These are phyloP conservation scores for Dillenia suffruticosa DNA, from an alignment of 164 flowering plant genomes.

Conservation along the genomic window DNA sequence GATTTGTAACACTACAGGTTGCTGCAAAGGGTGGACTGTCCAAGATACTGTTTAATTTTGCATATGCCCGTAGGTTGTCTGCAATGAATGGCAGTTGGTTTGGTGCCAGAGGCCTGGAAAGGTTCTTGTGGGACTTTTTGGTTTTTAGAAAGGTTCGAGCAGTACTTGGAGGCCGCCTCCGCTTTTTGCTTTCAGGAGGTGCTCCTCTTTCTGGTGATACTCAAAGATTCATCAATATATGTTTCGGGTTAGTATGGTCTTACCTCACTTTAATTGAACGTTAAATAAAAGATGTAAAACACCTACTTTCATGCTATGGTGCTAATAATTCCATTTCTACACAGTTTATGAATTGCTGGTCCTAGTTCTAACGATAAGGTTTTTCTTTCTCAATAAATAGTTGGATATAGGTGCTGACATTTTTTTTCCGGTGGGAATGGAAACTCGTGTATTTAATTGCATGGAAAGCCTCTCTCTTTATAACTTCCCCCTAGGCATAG, in stretches of 20 bases:
- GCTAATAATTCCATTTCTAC: too few relatives aligned
- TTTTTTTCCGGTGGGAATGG: too few relatives aligned
- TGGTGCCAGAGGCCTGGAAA: constrained; percentile 98
- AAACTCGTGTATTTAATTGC: too few relatives aligned
- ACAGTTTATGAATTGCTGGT: too few relatives aligned
- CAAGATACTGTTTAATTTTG: constrained; percentile 69
- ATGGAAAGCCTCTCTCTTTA: too few relatives aligned
- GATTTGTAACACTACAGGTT: constrained; percentile 41
- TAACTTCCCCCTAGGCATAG: too few relatives aligned
- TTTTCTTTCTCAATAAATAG: too few relatives aligned
- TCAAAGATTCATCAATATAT: constrained; percentile 93
- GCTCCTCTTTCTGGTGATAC: constrained; percentile 98
- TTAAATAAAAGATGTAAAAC: too few relatives aligned
- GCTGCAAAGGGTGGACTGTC: constrained; percentile 85
- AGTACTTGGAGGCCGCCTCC: constrained; percentile 81
- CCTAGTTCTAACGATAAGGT: too few relatives aligned
- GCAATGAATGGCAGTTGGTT: constrained; percentile 95
- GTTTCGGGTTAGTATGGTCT: constrained; percentile 71
- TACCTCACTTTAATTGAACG: not conserved
- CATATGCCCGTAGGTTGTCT: constrained; percentile 75
- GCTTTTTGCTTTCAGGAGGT: constrained; percentile 92
- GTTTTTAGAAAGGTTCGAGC: constrained; percentile 84
- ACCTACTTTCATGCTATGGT: too few relatives aligned
- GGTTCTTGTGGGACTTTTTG: constrained; percentile 65
- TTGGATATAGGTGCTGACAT: too few relatives aligned